These are phyloP conservation scores for Candolleomyces eurysporus DNA, from an alignment of 768 basidiomycete genomes.

Conservation along the genomic window DNA sequence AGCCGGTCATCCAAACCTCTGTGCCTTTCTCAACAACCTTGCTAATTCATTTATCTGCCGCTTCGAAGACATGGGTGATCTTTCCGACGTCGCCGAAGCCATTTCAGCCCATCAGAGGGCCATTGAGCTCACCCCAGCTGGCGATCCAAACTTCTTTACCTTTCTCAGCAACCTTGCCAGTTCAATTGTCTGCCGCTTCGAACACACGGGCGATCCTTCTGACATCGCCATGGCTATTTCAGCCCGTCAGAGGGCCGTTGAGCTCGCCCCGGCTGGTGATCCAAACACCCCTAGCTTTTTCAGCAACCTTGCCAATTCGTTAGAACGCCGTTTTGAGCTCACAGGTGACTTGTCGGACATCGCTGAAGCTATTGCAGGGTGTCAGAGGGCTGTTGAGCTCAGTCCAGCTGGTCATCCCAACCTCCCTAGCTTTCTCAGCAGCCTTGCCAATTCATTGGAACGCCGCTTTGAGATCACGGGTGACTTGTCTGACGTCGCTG, in stretches of 20 bases:
- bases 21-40: conserved; percentile 2
- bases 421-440: too few relatives aligned
- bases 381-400: too few relatives aligned
- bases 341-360: too few relatives aligned
- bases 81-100: conserved; percentile 9
- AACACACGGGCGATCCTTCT: neutral
- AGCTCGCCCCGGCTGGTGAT: neutral
- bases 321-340: too few relatives aligned
- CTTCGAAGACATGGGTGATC: conserved; percentile 21
- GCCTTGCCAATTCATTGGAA: neutral
- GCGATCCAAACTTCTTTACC: neutral
- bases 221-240: neutral
- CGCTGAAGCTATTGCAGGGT: too few relatives aligned
- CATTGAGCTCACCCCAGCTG: neutral
- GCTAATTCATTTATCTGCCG: conserved; percentile 4
- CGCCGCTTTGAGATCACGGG: neutral
- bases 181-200: neutral
- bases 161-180: conserved; percentile 1
- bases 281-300: too few relatives aligned
- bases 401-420: too few relatives aligned
- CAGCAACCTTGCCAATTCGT: too few relatives aligned
- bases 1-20: conserved; percentile 10
- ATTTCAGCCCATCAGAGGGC: neutral
- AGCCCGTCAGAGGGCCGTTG: neutral
- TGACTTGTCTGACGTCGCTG: neutral